phyloP scores from a whole-genome alignment of 345 rosid species.

The Laguncularia racemosa region DNA sequence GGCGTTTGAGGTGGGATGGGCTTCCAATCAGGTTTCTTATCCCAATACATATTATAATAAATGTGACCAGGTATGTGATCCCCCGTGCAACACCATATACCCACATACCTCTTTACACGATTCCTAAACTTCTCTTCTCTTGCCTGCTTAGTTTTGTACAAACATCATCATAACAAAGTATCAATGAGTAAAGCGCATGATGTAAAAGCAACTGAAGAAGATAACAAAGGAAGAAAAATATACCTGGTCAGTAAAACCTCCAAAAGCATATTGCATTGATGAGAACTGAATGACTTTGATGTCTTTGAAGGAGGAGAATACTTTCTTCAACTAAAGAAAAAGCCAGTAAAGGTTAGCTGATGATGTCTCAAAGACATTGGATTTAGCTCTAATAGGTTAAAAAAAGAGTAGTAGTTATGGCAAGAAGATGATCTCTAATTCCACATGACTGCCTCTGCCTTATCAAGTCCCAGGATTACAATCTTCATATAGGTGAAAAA shows the following conservation, averaged over 20 bases:
- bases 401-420: too few species aligned
- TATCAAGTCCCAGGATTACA: too few species aligned
- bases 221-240: conserved; percentile 8
- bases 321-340: conserved; percentile 47
- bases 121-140: conserved; percentile 68
- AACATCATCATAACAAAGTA: conserved; percentile 6
- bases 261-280: conserved; percentile 81
- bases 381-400: too few species aligned
- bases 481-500: too few species aligned
- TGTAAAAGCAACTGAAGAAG: not conserved
- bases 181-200: not conserved
- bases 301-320: conserved; percentile 64
- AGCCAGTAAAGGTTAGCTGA: conserved; percentile 1
- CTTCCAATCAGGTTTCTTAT: conserved; percentile 91
- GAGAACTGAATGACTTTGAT: conserved; percentile 84
- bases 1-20: conserved; percentile 70
- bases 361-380: not conserved
- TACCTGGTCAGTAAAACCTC: conserved; percentile 71
- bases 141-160: conserved; percentile 23
- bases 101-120: conserved; percentile 69
- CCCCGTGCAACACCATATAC: conserved; percentile 93
- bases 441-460: too few species aligned
- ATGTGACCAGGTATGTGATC: conserved; percentile 80
- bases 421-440: too few species aligned
- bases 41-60: conserved; percentile 96